phyloP scores from a whole-genome alignment of 2,329 filamentous ascomycete species.

The Phialophora macrospora region DNA sequence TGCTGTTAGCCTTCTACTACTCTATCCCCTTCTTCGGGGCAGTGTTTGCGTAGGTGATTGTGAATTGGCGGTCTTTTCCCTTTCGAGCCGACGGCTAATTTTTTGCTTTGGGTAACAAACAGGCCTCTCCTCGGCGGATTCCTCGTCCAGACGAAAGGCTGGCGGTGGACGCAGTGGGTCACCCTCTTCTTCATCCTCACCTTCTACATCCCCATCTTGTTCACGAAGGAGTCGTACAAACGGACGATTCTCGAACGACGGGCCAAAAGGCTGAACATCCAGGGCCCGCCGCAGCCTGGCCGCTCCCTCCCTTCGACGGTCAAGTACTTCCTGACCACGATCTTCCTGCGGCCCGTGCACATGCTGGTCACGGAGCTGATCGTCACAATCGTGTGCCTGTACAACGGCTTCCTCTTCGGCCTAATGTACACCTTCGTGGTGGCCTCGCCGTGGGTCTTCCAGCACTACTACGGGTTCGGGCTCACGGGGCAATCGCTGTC shows the following conservation, averaged over 20 bases:
- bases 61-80: background rate
- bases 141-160: conserved; percentile 60
- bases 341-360: conserved; percentile 61
- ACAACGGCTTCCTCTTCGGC: conserved; percentile 76
- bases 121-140: conserved; percentile 59
- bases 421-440: conserved; percentile 85
- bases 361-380: conserved; percentile 73
- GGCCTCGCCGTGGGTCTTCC: conserved; percentile 80
- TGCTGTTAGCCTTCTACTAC: conserved; percentile 37
- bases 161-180: conserved; percentile 46
- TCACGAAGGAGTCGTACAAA: conserved; percentile 44
- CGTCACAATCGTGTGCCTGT: conserved; percentile 70
- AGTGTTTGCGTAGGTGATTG: conserved; percentile 32
- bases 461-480: conserved; percentile 35
- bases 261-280: conserved; percentile 23
- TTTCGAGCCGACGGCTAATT: background rate
- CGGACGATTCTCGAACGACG: conserved; percentile 36
- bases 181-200: conserved; percentile 42
- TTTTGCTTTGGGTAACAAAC: conserved; percentile 9
- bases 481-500: conserved; percentile 33
- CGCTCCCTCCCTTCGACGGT: conserved; percentile 60
- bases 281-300: conserved; percentile 48
- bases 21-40: conserved; percentile 37
- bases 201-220: conserved; percentile 42
- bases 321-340: conserved; percentile 46